phyloP scores from a whole-genome alignment of 139 green algal genomes.

The Helicosporidium sp. region DNA sequence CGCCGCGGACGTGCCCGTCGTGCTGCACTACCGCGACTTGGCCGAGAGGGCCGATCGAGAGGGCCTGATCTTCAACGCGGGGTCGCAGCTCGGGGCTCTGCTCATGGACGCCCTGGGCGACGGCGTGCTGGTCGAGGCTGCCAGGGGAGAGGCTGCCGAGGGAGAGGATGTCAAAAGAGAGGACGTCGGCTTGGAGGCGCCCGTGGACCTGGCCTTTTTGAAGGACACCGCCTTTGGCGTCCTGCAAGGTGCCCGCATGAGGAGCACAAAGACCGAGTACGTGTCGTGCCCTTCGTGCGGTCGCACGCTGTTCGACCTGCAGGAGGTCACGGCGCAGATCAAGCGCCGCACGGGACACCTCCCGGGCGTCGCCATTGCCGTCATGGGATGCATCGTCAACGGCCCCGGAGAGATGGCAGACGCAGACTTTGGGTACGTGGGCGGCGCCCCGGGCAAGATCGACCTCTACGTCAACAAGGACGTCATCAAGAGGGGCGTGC shows the following conservation, averaged over 20 bases:
- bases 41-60: too few species aligned
- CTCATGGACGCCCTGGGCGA: conserved; percentile 95
- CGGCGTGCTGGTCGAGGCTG: conserved; percentile 55
- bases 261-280: conserved; percentile 98
- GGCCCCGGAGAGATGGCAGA: conserved; percentile 98
- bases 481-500: conserved; percentile 70
- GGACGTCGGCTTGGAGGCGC: conserved; percentile 66
- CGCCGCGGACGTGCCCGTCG: too few species aligned
- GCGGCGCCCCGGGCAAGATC: conserved; percentile 75
- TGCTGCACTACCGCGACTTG: too few species aligned
- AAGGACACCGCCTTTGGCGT: conserved; percentile 83
- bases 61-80: too few species aligned
- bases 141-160: conserved; percentile 86
- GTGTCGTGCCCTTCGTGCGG: conserved; percentile 92
- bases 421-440: conserved; percentile 78
- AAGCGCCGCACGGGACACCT: conserved; percentile 76
- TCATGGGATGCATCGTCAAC: conserved; percentile 99
- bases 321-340: conserved; percentile 95
- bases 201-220: conserved; percentile 62
- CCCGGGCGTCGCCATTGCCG: conserved; percentile 78
- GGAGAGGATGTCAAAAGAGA: too few species aligned
- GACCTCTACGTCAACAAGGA: conserved; percentile 99
- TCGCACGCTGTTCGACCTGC: conserved; percentile 93
- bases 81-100: conserved; percentile 83
- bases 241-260: conserved; percentile 88